Evolutionary conservation across 2,329 filamentous ascomycete genomes (phyloP).

Genomic region (Fusarium metavorans): DNA sequence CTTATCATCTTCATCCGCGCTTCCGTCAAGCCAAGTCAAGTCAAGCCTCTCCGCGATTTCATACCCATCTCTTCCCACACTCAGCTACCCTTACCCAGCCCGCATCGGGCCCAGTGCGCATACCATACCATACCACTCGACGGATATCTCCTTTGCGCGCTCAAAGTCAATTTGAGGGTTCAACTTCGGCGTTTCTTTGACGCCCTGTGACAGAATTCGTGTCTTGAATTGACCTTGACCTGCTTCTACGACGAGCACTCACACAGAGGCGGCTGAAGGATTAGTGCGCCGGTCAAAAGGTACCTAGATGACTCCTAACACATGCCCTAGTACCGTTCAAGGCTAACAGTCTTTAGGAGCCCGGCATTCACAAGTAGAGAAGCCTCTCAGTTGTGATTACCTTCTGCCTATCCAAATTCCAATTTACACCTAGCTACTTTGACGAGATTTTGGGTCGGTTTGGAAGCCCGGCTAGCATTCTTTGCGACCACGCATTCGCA

Average conservation of each 20-base stretch:
- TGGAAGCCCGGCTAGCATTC: background rate
- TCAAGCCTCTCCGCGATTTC: conserved; percentile 27
- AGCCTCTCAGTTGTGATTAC: background rate
- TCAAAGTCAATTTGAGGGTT: conserved; percentile 14
- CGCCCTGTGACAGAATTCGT: conserved; percentile 1
- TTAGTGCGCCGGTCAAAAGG: background rate
- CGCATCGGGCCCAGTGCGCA: background rate
- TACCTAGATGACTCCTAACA: background rate
- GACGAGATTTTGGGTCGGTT: background rate
- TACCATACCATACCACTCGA: background rate
- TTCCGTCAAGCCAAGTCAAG: background rate
- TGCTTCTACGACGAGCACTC: conserved; percentile 7
- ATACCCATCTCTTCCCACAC: conserved; percentile 1
- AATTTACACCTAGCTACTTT: background rate
- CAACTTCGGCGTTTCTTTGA: conserved; percentile 15
- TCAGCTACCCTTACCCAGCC: background rate
- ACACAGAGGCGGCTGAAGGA: background rate
- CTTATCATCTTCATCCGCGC: conserved; percentile 5
- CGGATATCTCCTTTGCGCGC: background rate
- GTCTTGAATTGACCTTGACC: background rate
- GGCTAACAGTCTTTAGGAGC: background rate
- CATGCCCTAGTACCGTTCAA: background rate
- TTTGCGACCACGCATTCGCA: background rate
- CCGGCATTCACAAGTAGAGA: background rate
- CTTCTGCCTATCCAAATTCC: background rate